phyloP scores from a whole-genome alignment of 2,329 filamentous ascomycete species.

The Boeremia lycopersici region DNA sequence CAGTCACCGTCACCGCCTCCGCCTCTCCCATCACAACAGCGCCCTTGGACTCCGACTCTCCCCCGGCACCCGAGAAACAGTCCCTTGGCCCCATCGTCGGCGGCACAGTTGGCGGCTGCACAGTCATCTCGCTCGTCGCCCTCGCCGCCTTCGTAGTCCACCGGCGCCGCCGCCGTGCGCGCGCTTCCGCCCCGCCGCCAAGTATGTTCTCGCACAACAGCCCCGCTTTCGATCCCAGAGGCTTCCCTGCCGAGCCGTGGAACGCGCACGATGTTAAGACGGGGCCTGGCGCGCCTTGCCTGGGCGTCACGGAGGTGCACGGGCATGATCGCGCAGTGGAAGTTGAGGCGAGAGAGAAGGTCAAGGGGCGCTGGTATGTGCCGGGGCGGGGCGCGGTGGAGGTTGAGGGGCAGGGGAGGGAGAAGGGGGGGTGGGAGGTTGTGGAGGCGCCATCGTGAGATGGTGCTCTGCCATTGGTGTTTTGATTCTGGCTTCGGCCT shows the following conservation, averaged over 20 bases:
- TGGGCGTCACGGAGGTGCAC: constrained; percentile 6
- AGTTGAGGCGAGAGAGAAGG: constrained; percentile 11
- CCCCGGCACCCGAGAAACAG: constrained; percentile 12
- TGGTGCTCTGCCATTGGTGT: neutral
- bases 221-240: constrained; percentile 7
- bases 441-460: constrained; percentile 1
- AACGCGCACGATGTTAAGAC: constrained; percentile 1
- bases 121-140: constrained; percentile 31
- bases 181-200: neutral
- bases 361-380: neutral
- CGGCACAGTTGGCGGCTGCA: constrained; percentile 40
- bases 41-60: constrained; percentile 1
- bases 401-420: neutral
- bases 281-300: neutral
- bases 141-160: constrained; percentile 31
- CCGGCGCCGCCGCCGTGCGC: constrained; percentile 15
- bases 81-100: constrained; percentile 41
- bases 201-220: neutral
- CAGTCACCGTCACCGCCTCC: constrained; percentile 1
- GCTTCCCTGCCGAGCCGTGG: constrained; percentile 3
- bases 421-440: neutral
- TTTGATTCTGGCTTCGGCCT: neutral
- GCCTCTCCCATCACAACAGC: neutral
- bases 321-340: constrained; percentile 11
- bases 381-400: neutral